phyloP scores from a whole-genome alignment of 495 filamentous ascomycete species.

The Neurospora sp. region DNA sequence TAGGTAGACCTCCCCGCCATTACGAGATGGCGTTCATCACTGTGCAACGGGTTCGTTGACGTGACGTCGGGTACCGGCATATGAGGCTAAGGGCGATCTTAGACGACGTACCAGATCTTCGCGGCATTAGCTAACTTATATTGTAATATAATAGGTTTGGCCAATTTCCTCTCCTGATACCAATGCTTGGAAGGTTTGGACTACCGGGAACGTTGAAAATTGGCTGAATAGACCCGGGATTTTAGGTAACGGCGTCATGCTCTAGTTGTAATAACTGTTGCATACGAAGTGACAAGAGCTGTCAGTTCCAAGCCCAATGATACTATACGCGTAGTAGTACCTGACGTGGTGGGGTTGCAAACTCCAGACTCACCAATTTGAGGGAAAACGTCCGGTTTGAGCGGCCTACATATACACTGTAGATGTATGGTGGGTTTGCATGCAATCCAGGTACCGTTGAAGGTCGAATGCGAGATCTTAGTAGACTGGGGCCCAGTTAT shows the following conservation, averaged over 20 bases:
- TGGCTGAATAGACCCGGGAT: neutral
- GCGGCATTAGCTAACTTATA: neutral
- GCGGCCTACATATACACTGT: neutral
- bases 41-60: slow-evolving; percentile 2
- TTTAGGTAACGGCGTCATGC: neutral
- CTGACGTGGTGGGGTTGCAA: neutral
- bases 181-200: neutral
- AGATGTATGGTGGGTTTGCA: neutral
- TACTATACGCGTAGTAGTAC: neutral
- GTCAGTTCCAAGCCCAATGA: neutral
- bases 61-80: slow-evolving; percentile 7
- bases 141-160: neutral
- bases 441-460: neutral
- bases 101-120: slow-evolving; percentile 2
- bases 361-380: neutral
- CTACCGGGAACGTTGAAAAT: neutral
- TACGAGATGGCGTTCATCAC: slow-evolving; percentile 6
- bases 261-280: neutral
- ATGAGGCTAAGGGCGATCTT: slow-evolving; percentile 7
- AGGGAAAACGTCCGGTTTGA: neutral
- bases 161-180: neutral
- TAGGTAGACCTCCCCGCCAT: neutral
- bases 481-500: neutral
- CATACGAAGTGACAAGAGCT: neutral
- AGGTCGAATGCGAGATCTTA: neutral